phyloP scores from a whole-genome alignment of 768 basidiomycete genomes.

The Pleurotus giganteus region DNA sequence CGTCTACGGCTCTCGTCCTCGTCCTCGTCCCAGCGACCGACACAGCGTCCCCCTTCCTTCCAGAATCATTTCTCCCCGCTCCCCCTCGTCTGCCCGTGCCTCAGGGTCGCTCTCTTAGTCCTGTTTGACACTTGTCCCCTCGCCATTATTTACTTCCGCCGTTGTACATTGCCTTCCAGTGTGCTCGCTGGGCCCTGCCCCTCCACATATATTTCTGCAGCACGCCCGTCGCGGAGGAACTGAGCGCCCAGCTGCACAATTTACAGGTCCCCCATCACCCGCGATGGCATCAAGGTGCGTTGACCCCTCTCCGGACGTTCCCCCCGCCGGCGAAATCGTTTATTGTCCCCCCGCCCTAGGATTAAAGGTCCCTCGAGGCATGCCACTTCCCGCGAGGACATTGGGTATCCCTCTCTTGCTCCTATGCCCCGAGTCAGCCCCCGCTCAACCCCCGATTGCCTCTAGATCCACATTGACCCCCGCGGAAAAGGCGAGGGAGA shows the following conservation, averaged over 20 bases:
- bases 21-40: not conserved
- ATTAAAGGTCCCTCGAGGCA: constrained; percentile 1
- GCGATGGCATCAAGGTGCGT: not conserved
- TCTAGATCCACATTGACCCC: constrained; percentile 27
- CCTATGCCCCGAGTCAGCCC: not conserved
- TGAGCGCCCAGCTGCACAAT: not conserved
- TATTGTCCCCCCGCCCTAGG: constrained; percentile 2
- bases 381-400: constrained; percentile 3
- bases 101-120: constrained; percentile 20
- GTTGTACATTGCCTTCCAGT: not conserved
- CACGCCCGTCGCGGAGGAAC: not conserved
- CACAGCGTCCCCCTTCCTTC: not conserved
- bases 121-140: not conserved
- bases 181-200: not conserved
- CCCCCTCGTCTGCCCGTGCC: not conserved
- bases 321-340: not conserved
- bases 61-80: no score
- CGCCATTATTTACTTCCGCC: constrained; percentile 5
- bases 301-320: not conserved
- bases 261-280: not conserved
- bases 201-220: not conserved
- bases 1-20: constrained; percentile 16
- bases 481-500: constrained; percentile 49
- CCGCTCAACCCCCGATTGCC: constrained; percentile 7
- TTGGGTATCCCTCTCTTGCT: not conserved